Base-by-base conservation (phyloP, 1,284 basidiomycete genomes). In the Ceratobasidium sp. region DNA sequence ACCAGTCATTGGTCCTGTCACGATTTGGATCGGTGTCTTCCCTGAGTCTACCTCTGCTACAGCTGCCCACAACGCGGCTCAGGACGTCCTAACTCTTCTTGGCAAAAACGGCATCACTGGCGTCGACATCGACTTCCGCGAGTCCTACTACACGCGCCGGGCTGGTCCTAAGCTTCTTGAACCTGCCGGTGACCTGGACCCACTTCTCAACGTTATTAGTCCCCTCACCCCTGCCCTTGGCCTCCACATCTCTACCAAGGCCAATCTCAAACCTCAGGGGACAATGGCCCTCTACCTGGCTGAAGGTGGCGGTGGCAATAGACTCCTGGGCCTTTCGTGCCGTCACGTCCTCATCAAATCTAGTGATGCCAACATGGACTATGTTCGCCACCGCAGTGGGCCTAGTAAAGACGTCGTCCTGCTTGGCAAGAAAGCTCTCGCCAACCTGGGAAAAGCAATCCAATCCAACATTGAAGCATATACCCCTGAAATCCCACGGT, bases 151-250 rank as follows among this genome's bases (percentile, higher is more conserved):
- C 23, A 30, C 0, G 18, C 38, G 32, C 23, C 16, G 11, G 54
- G 63, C 47, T 26, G 72, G 74, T 54, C 63, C 62, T 16, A 4
- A 21, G 32, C 72, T 75, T 54, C 41, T 54, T 44, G 13, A 14
- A 38, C 64, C 72, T n/a, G 72, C 69, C 49, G 55, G n/a, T 43
- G 46, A 62, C 30, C 32, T 69, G 14, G 32, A 73, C 47, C 72
- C 72, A 2, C 49, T 63, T 23, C 62, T 52, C 62, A 11, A 54
- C 47, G 72, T 69, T 32, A 23, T 52, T 32, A 30, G 54, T 58
- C 72, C 72, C 32, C 72, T 73, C 1, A 75, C 74, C 35, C n/a
- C 72, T 50, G 38, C 66, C 28, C 72, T 75, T 44, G 73, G 74
- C 8, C 63, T 73, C 23, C 23, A 0, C 28, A 75, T 75, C 66